phyloP scores from a whole-genome alignment of 768 basidiomycete genomes.

The Amanita fuliginea region DNA sequence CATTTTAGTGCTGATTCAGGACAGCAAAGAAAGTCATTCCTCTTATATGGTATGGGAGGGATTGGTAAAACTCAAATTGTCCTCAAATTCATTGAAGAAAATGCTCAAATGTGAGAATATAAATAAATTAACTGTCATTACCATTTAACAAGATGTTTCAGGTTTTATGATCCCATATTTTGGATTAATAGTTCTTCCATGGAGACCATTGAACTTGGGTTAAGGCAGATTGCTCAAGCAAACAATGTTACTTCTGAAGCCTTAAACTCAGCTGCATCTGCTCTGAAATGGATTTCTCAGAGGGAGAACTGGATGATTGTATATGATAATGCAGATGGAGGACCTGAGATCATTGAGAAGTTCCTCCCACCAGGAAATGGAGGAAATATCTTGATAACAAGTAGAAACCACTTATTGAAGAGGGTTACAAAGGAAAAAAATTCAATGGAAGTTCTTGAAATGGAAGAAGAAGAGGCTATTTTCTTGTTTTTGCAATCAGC shows the following conservation, averaged over 20 bases:
- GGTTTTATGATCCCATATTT: constrained; percentile 11
- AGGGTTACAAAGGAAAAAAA: neutral
- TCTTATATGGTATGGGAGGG: too few species aligned
- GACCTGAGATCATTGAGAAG: too few species aligned
- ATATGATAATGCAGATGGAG: too few species aligned
- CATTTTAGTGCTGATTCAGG: too few species aligned
- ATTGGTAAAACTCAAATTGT: too few species aligned
- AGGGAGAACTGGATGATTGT: constrained; percentile 10
- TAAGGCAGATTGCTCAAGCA: too few species aligned
- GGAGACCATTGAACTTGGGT: too few species aligned
- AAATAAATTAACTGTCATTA: neutral
- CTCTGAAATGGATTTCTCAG: constrained; percentile 10
- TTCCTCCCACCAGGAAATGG: too few species aligned
- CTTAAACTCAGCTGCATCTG: neutral
- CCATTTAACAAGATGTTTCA: neutral
- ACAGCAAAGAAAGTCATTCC: too few species aligned
- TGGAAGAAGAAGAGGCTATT: constrained; percentile 11
- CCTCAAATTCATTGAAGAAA: neutral
- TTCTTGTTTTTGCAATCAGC: too few species aligned
- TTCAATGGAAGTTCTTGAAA: constrained; percentile 6
- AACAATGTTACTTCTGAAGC: neutral
- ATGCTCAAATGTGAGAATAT: neutral
- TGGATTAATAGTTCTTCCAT: constrained; percentile 16
- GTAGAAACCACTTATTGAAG: constrained; percentile 6
- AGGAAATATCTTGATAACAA: constrained; percentile 14